phyloP scores from a whole-genome alignment of 306 rosid species.

The Quercus mongolica region DNA sequence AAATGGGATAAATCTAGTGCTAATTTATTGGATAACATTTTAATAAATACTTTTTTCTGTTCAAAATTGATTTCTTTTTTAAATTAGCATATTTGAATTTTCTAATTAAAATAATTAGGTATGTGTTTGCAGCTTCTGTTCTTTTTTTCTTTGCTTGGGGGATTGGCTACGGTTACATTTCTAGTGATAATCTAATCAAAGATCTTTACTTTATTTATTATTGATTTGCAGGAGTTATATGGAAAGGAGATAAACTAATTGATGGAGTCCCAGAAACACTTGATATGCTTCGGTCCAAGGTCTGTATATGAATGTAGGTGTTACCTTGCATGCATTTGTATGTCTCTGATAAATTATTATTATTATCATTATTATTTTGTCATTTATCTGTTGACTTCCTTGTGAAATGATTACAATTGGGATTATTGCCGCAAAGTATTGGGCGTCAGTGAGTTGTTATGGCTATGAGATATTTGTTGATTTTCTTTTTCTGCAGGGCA shows the following conservation, averaged over 20 bases:
- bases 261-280: conserved; percentile 95
- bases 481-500: conserved; percentile 54
- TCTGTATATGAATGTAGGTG: conserved; percentile 31
- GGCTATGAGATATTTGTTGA: conserved; percentile 3
- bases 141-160: background rate
- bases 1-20: background rate
- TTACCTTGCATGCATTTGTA: conserved; percentile 7
- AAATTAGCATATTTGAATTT: background rate
- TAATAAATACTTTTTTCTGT: background rate
- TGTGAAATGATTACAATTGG: background rate
- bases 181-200: background rate
- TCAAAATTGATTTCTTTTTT: background rate
- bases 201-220: background rate
- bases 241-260: conserved; percentile 96
- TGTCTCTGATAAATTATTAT: background rate
- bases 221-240: conserved; percentile 80
- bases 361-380: too few relatives aligned
- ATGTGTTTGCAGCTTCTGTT: background rate
- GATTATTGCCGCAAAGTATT: background rate
- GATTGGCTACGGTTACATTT: background rate
- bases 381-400: background rate
- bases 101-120: background rate
- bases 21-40: background rate
- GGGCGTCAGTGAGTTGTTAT: background rate
- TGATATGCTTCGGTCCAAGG: conserved; percentile 95